phyloP scores from a whole-genome alignment of 176 grass and related monocot species.

The Musa beccarii region DNA sequence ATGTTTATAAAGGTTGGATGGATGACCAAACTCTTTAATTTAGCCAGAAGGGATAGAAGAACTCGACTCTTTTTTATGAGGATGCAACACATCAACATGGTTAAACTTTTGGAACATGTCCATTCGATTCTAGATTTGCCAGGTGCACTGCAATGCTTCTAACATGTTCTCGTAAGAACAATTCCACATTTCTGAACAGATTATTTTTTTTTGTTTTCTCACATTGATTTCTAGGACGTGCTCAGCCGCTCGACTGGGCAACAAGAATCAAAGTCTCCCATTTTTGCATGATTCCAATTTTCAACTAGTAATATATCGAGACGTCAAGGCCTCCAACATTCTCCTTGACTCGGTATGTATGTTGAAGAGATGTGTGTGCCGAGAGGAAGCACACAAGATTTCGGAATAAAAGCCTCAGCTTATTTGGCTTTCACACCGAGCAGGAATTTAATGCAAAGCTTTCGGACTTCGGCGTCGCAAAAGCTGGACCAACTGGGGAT shows the following conservation, averaged over 20 bases:
- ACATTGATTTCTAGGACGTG: constrained; percentile 35
- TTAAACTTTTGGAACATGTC: too few species aligned
- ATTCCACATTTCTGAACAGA: too few species aligned
- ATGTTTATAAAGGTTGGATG: too few species aligned
- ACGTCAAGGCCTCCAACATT: constrained; percentile 92
- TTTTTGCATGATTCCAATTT: constrained; percentile 69
- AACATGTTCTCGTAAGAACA: too few species aligned
- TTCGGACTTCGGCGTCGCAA: constrained; percentile 90
- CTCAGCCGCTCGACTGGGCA: constrained; percentile 64
- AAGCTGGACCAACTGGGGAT: constrained; percentile 87
- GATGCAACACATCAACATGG: too few species aligned
- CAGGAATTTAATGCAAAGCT: constrained; percentile 86
- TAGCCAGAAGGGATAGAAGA: not conserved
- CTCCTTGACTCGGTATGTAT: constrained; percentile 77
- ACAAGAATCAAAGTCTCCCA: constrained; percentile 79
- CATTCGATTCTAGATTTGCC: too few species aligned
- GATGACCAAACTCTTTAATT: not conserved
- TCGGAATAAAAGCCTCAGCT: not conserved
- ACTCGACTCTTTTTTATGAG: too few species aligned
- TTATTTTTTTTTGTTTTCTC: not conserved
- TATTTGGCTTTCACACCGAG: constrained; percentile 1
- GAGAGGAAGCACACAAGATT: too few species aligned
- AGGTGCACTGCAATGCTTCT: too few species aligned
- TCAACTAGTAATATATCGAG: constrained; percentile 74
- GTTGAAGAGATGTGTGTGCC: not conserved